These are phyloP conservation scores for Phytopythium montanum DNA, from an alignment of 352 stramenopile species.

Conservation along the genomic window DNA sequence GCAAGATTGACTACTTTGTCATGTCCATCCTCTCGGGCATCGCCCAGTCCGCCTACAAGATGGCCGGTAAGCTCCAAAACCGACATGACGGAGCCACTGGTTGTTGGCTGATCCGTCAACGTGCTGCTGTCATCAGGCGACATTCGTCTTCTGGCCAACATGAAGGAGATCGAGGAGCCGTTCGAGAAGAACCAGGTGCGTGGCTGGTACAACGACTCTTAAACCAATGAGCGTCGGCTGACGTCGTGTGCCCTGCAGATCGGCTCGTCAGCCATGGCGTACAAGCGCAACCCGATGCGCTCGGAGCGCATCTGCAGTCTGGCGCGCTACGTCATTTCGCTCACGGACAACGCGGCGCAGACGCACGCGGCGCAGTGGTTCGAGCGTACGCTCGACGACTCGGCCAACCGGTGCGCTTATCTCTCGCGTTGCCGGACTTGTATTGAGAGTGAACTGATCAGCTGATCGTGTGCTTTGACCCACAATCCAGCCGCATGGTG, in stretches of 20 bases:
- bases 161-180: slow-evolving; percentile 98
- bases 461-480: slow-evolving; percentile 1
- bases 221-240: neutral
- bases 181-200: slow-evolving; percentile 88
- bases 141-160: slow-evolving; percentile 98
- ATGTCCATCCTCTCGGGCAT: slow-evolving; percentile 95
- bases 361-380: slow-evolving; percentile 99
- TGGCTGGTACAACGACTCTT: neutral
- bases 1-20: slow-evolving; percentile 98
- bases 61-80: slow-evolving; percentile 71
- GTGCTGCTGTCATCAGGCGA: slow-evolving; percentile 56
- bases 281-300: slow-evolving; percentile 99
- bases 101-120: neutral
- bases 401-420: slow-evolving; percentile 88
- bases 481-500: slow-evolving; percentile 85
- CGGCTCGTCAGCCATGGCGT: slow-evolving; percentile 98
- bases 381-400: slow-evolving; percentile 99
- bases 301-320: slow-evolving; percentile 97
- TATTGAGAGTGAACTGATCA: neutral
- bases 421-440: neutral
- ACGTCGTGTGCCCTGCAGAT: slow-evolving; percentile 46
- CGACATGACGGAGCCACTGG: no score
- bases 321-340: slow-evolving; percentile 96
- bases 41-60: slow-evolving; percentile 98
- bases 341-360: slow-evolving; percentile 96